Conservation (phyloP, 163 green algal genomes). For the Scenedesmus sp. region DNA sequence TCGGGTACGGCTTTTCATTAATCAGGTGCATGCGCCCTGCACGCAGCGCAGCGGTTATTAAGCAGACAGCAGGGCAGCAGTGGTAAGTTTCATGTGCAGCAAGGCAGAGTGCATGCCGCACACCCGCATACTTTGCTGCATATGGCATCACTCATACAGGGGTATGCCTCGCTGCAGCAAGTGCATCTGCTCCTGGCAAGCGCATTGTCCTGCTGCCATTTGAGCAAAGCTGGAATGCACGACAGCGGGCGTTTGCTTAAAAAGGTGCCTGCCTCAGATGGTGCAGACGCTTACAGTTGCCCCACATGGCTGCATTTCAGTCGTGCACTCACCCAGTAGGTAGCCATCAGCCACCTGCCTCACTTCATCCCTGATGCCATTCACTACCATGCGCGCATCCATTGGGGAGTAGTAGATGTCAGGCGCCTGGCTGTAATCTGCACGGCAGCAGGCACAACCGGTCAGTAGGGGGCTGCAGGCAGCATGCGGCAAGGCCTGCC, state of each 20-base stretch:
- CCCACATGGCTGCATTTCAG: too few relatives aligned
- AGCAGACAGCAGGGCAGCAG: background rate
- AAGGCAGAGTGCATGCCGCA: too few relatives aligned
- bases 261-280: too few relatives aligned
- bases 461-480: background rate
- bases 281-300: too few relatives aligned
- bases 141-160: too few relatives aligned
- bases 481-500: background rate
- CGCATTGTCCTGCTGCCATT: too few relatives aligned
- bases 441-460: background rate
- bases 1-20: background rate
- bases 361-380: constrained; percentile 6
- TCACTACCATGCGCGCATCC: background rate
- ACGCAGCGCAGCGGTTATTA: background rate
- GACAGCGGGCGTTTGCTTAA: too few relatives aligned
- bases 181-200: too few relatives aligned
- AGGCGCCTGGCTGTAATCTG: background rate
- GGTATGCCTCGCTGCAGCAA: too few relatives aligned
- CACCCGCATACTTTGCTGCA: too few relatives aligned
- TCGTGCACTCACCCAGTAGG: background rate
- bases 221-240: too few relatives aligned
- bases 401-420: constrained; percentile 1
- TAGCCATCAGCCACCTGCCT: background rate
- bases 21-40: constrained; percentile 4
- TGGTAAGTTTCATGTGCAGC: background rate